Percentiles rank a stretch among this genome's conserved stretches.
phyloP scores from a whole-genome alignment of 139 green algal species.

The Tetradesmus obliquus region DNA sequence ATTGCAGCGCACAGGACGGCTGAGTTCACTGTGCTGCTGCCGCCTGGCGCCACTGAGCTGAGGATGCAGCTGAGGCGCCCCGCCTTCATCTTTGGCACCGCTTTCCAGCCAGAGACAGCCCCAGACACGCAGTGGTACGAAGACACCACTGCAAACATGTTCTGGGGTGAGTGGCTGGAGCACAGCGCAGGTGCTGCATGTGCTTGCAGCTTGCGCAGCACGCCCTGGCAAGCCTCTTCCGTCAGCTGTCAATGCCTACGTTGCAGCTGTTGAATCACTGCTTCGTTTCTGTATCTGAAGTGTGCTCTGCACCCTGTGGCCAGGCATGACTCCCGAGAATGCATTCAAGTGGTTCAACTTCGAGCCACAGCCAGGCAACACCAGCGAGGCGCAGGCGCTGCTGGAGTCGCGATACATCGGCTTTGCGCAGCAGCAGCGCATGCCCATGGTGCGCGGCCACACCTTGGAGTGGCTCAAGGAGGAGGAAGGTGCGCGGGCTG shows the following conservation, averaged over 20 bases:
- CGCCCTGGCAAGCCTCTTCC: background rate
- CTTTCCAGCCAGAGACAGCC: background rate
- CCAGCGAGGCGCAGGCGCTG: background rate
- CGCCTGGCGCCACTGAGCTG: background rate
- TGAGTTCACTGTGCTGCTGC: background rate
- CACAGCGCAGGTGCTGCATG: background rate
- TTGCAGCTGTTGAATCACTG: background rate
- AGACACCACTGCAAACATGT: background rate
- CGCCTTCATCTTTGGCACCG: conserved; percentile 2
- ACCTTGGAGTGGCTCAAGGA: conserved; percentile 32
- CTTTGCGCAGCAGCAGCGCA: conserved; percentile 19
- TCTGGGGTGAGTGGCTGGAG: background rate
- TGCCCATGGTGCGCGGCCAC: conserved; percentile 30
- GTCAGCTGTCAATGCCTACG: background rate
- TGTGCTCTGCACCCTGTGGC: too few species aligned
- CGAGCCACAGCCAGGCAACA: background rate
- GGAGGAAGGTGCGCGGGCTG: background rate
- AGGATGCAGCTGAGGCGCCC: background rate
- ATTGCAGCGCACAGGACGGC: background rate
- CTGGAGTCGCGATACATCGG: conserved; percentile 26
- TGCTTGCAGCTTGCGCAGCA: too few species aligned
- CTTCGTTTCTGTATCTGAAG: too few species aligned
- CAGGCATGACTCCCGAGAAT: conserved; percentile 4
- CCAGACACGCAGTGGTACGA: background rate
- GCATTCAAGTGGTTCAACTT: conserved; percentile 16